Evolutionary conservation across 345 rosid species (phyloP).

Genomic region (Pseudoturritis turrita): DNA sequence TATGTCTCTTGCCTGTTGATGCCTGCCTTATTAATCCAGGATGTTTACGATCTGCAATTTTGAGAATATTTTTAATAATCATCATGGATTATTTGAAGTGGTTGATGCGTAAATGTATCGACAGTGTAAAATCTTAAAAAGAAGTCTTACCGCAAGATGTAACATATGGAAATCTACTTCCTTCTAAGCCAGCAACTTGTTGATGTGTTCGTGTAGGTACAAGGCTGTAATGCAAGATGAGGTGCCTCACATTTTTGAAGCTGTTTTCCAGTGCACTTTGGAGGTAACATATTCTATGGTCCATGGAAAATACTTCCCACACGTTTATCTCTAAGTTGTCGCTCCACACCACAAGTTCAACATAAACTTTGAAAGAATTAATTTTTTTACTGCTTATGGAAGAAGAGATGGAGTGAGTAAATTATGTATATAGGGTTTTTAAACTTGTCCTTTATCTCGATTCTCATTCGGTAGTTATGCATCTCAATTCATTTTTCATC

Average conservation of each 20-base stretch:
- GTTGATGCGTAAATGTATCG: conserved; percentile 19
- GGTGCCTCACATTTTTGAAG: conserved; percentile 93
- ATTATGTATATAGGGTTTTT: not conserved
- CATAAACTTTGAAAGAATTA: not conserved
- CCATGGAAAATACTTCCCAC: not conserved
- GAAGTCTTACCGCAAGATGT: conserved; percentile 39
- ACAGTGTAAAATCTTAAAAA: conserved; percentile 22
- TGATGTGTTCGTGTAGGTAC: conserved; percentile 51
- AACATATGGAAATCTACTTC: not conserved
- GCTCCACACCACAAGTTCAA: not conserved
- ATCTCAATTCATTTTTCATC: not conserved
- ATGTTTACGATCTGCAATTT: not conserved
- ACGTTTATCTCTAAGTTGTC: not conserved
- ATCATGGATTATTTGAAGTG: not conserved
- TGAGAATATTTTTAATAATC: not conserved
- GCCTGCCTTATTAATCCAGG: not conserved
- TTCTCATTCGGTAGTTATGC: not conserved
- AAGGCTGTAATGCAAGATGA: conserved; percentile 83
- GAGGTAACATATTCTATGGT: conserved; percentile 52
- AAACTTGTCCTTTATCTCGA: not conserved
- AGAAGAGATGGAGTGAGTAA: not conserved
- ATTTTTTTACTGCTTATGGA: not conserved
- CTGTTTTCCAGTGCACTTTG: conserved; percentile 94
- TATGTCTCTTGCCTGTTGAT: conserved; percentile 30
- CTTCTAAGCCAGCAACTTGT: not conserved